Percentiles rank a stretch among this genome's conserved stretches.
These are phyloP conservation scores for Colletotrichum musicola DNA, from an alignment of 2,329 filamentous ascomycete species.

Conservation along the genomic window DNA sequence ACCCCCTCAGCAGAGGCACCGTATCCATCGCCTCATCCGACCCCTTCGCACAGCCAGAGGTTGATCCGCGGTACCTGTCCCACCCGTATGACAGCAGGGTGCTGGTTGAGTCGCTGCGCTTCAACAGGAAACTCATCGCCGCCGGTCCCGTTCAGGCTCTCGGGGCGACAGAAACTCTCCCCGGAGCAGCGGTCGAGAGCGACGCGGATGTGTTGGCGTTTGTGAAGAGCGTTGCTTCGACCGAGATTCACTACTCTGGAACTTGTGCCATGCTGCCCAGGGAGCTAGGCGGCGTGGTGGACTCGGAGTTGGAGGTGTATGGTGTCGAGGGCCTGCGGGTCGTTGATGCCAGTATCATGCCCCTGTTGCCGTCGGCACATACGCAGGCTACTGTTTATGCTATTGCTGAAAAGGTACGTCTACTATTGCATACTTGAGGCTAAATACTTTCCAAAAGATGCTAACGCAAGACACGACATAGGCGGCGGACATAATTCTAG, in stretches of 20 bases:
- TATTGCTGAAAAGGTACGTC: constrained; percentile 37
- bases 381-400: constrained; percentile 40
- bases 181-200: constrained; percentile 40
- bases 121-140: constrained; percentile 10
- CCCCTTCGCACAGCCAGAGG: constrained; percentile 43
- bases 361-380: constrained; percentile 37
- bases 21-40: constrained; percentile 52
- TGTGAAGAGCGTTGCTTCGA: constrained; percentile 9
- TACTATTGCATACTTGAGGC: too few species aligned
- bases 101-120: constrained; percentile 38
- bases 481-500: constrained; percentile 7
- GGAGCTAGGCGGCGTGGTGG: constrained; percentile 45
- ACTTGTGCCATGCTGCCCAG: constrained; percentile 46
- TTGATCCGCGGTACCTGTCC: constrained; percentile 31
- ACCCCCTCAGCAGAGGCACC: constrained; percentile 55
- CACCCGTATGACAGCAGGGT: constrained; percentile 24
- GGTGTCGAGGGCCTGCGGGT: constrained; percentile 42
- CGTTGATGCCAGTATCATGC: constrained; percentile 41
- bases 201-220: constrained; percentile 15
- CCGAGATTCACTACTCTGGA: constrained; percentile 42
- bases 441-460: background rate
- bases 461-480: background rate
- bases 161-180: constrained; percentile 35
- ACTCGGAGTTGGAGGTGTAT: constrained; percentile 44
- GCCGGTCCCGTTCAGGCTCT: constrained; percentile 26